Evolutionary conservation across 202 grass and related monocot species (phyloP).

Genomic region (Schoenoplectus triqueter): DNA sequence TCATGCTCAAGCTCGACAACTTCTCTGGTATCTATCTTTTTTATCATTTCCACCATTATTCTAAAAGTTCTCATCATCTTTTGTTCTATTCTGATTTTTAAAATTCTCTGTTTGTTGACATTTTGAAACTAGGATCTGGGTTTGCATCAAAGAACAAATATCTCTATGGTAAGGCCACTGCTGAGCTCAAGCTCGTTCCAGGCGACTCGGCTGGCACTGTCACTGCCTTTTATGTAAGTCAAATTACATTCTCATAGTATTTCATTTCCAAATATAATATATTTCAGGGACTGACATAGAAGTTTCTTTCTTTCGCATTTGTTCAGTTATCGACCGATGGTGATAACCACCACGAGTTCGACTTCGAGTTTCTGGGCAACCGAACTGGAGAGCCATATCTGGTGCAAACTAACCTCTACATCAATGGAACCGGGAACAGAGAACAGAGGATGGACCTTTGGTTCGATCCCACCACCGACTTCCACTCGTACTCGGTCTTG

Average conservation of each 20-base stretch:
- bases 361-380: slow-evolving; percentile 97
- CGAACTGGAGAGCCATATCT: slow-evolving; percentile 84
- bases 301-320: not conserved
- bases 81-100: not conserved
- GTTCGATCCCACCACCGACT: slow-evolving; percentile 94
- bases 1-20: slow-evolving; percentile 88
- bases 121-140: slow-evolving; percentile 52
- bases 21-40: slow-evolving; percentile 53
- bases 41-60: not conserved
- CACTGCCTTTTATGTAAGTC: slow-evolving; percentile 94
- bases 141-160: slow-evolving; percentile 79
- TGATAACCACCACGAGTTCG: slow-evolving; percentile 95
- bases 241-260: not conserved
- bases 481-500: slow-evolving; percentile 85
- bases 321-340: slow-evolving; percentile 70
- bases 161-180: slow-evolving; percentile 76
- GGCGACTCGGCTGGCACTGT: slow-evolving; percentile 93
- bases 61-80: not conserved
- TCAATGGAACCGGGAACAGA: slow-evolving; percentile 81
- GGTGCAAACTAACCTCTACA: slow-evolving; percentile 95
- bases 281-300: not conserved
- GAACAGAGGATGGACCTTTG: slow-evolving; percentile 99
- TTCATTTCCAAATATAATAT: not conserved
- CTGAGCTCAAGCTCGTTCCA: slow-evolving; percentile 84
- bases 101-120: not conserved